phyloP scores from a whole-genome alignment of 352 stramenopile genomes.

The Peronospora belbahrii region DNA sequence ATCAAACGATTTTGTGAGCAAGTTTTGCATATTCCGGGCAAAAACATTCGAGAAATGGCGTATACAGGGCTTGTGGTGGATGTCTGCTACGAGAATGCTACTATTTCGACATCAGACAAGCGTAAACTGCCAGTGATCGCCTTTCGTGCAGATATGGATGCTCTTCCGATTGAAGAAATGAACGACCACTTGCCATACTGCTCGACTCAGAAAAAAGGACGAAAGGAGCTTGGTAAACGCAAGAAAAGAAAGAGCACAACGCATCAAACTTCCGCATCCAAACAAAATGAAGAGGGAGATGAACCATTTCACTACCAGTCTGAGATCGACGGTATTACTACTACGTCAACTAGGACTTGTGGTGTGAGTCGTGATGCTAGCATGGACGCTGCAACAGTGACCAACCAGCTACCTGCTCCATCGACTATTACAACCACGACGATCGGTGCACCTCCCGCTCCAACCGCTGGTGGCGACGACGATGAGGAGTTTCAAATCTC shows the following conservation, averaged over 20 bases:
- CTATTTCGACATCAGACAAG: slow-evolving; percentile 38
- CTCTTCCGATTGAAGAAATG: slow-evolving; percentile 86
- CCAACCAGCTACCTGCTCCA: slow-evolving; percentile 12
- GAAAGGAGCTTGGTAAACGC: slow-evolving; percentile 47
- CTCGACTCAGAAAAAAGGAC: slow-evolving; percentile 55
- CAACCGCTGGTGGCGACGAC: slow-evolving; percentile 32
- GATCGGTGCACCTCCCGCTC: slow-evolving; percentile 13
- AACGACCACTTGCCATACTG: slow-evolving; percentile 76
- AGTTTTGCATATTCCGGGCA: slow-evolving; percentile 63
- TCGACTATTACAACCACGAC: slow-evolving; percentile 23
- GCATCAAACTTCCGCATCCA: slow-evolving; percentile 6
- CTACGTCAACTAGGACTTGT: slow-evolving; percentile 1
- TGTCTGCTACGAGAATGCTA: slow-evolving; percentile 71
- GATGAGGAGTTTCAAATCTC: slow-evolving; percentile 19
- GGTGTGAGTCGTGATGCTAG: slow-evolving; percentile 15
- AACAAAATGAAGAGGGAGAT: slow-evolving; percentile 5
- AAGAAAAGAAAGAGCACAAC: slow-evolving; percentile 54
- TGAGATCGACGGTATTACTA: slow-evolving; percentile 4
- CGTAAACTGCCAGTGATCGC: slow-evolving; percentile 81
- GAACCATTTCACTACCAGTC: not conserved
- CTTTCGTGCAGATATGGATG: slow-evolving; percentile 95
- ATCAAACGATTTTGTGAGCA: slow-evolving; percentile 79
- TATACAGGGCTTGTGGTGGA: slow-evolving; percentile 87
- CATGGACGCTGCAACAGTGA: slow-evolving; percentile 8
- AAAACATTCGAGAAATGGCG: slow-evolving; percentile 69